Evolutionary conservation across 1,284 basidiomycete species (phyloP).

Genomic region (Rhodotorula sp.): DNA sequence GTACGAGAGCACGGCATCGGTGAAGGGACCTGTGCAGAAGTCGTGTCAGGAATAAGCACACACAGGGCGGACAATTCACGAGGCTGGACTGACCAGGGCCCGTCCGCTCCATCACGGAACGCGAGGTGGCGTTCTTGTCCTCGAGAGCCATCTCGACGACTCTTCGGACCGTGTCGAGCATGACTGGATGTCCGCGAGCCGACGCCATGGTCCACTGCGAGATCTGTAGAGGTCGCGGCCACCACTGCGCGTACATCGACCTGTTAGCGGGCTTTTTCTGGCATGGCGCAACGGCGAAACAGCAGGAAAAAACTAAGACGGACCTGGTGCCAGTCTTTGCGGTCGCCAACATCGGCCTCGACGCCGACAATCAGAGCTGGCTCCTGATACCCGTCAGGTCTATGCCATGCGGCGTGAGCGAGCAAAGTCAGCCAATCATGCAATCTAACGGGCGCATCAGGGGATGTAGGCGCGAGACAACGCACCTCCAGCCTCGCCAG

Average conservation of each 20-base stretch:
- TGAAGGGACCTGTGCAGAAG: conserved; percentile 21
- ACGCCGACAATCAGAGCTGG: conserved; percentile 41
- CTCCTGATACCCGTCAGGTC: conserved; percentile 3
- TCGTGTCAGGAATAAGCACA: background rate
- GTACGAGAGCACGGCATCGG: conserved; percentile 42
- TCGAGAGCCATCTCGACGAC: conserved; percentile 28
- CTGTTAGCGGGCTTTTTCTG: background rate
- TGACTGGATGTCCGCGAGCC: conserved; percentile 40
- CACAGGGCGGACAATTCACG: no score
- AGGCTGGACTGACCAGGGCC: conserved; percentile 26
- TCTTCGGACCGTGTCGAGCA: conserved; percentile 40
- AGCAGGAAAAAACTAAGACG: background rate
- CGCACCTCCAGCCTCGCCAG: conserved; percentile 17
- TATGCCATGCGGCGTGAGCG: background rate
- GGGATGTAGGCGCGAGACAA: background rate
- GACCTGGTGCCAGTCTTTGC: conserved; percentile 39
- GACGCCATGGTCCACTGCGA: conserved; percentile 42
- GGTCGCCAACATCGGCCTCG: conserved; percentile 38
- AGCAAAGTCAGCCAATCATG: background rate
- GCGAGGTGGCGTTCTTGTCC: background rate
- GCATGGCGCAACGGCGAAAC: background rate
- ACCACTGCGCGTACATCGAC: conserved; percentile 7
- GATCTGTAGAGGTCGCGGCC: conserved; percentile 41
- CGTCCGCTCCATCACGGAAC: conserved; percentile 38
- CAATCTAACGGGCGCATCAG: no score